Evolutionary conservation across 2,329 filamentous ascomycete species (phyloP), one percentile per base, ranked within the genome.

Genomic region (Colletotrichum sp.): DNA sequence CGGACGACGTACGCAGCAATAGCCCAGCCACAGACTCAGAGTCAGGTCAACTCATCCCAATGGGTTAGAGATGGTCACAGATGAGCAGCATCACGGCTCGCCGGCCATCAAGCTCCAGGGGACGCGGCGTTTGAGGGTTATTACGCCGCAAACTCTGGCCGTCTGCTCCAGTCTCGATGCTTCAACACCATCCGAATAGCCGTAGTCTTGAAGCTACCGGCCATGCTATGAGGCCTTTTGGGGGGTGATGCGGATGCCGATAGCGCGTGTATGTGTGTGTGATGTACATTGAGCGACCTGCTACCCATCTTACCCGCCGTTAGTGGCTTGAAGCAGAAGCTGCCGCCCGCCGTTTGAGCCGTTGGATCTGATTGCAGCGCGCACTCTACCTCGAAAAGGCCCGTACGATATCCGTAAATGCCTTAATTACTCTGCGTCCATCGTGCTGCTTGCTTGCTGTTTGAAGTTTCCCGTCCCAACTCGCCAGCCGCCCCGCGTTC

Each of bases 251-350:
- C 28, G 18, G 49, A 57, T 32, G 65, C 21, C 66, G 32, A 69
- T 30, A 30, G 66, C 52, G 16, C 18, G 28, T 8, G n/a, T 13
- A 13, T 16, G 49, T 12, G 34, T 57, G 69, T 68, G 63, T 72
- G 55, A 57, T 72, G 69, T 72, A 75, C 72, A 63, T 72, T 71
- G 60, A 16, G 52, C 68, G 30, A 44, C 67, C 60, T 34, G 57
- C 36, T 18, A 18, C 30, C 30, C 57, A 62, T 59, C 36, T 28
- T n/a, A 55, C 34, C 39, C 39, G 39, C 39, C 39, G 39, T n/a
- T 49, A 49, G 6, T 21, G 18, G n/a, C 44, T 49, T 21, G 44
- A 49, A 26, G 24, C 60, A 63, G 39, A 70, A 69, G 57, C 62
- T 71, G 55, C 66, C 66, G 59, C 13, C 34, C 26, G 34, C 63